phyloP scores from a whole-genome alignment of 805 yeast genomes.

The Hanseniaspora guilliermondii region DNA sequence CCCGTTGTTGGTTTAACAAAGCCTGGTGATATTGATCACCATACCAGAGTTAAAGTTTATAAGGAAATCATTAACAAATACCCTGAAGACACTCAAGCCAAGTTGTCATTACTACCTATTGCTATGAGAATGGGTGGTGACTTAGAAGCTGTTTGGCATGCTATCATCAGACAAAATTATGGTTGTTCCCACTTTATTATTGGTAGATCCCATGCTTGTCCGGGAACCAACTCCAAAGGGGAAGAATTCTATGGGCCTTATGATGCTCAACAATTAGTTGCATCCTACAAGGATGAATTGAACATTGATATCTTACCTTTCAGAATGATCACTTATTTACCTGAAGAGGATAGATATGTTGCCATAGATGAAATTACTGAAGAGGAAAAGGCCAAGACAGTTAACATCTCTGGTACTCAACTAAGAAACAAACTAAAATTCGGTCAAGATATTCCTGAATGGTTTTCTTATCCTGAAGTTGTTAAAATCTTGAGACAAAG shows the following conservation, averaged over 20 bases:
- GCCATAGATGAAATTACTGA: slow-evolving; percentile 81
- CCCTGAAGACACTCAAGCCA: slow-evolving; percentile 80
- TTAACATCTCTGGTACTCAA: slow-evolving; percentile 91
- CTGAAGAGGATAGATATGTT: slow-evolving; percentile 88
- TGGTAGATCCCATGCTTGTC: slow-evolving; percentile 98
- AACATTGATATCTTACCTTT: slow-evolving; percentile 88
- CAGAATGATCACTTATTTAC: slow-evolving; percentile 91
- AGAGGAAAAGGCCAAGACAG: slow-evolving; percentile 54
- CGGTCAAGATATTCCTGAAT: slow-evolving; percentile 82
- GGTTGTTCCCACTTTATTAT: slow-evolving; percentile 96
- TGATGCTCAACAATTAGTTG: slow-evolving; percentile 87
- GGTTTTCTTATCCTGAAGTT: slow-evolving; percentile 97
- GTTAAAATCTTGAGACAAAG: slow-evolving; percentile 81
- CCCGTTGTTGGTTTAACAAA: slow-evolving; percentile 95
- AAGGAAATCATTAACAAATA: slow-evolving; percentile 83
- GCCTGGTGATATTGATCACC: slow-evolving; percentile 97
- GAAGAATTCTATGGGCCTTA: slow-evolving; percentile 93
- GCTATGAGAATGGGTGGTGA: slow-evolving; percentile 99
- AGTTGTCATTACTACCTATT: slow-evolving; percentile 72
- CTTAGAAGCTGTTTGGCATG: slow-evolving; percentile 97
- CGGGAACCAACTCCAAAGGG: slow-evolving; percentile 79
- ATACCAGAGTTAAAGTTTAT: slow-evolving; percentile 91
- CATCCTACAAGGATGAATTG: slow-evolving; percentile 59
- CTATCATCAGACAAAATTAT: slow-evolving; percentile 86
- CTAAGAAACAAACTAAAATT: slow-evolving; percentile 74